A percentile compares a stretch with the other conserved stretches of the same genome.
Conservation (phyloP, 2,329 filamentous ascomycete species). For the Alternaria gansuensis region DNA sequence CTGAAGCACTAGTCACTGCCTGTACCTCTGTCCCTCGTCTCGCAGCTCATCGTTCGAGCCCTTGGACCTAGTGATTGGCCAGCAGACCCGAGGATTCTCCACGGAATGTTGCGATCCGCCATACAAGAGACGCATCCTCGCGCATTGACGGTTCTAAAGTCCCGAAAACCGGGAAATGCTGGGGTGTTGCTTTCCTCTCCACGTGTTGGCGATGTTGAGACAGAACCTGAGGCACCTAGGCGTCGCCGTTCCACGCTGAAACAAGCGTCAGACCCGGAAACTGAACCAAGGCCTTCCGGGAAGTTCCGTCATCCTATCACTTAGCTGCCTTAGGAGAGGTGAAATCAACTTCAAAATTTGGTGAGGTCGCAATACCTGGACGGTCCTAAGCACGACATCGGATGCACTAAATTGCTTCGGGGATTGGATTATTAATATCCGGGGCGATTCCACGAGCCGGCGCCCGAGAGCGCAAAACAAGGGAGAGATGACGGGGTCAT, state of each 20-base stretch:
- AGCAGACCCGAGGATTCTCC: background rate
- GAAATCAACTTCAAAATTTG: background rate
- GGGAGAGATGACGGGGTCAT: background rate
- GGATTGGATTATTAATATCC: background rate
- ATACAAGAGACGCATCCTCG: background rate
- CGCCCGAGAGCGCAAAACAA: background rate
- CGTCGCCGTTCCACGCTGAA: constrained; percentile 25
- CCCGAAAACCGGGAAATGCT: constrained; percentile 1
- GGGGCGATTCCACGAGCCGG: background rate
- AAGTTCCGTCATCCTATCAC: background rate
- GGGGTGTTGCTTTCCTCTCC: constrained; percentile 5
- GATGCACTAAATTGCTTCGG: constrained; percentile 1
- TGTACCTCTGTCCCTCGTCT: background rate
- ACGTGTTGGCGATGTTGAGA: constrained; percentile 21
- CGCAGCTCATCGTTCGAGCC: constrained; percentile 12
- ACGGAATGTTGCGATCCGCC: constrained; percentile 14
- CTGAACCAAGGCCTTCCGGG: background rate
- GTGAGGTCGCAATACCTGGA: background rate
- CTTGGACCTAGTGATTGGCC: constrained; percentile 12
- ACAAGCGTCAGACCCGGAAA: constrained; percentile 12
- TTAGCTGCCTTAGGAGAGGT: background rate
- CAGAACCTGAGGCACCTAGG: constrained; percentile 26
- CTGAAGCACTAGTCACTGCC: constrained; percentile 1
- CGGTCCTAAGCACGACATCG: constrained; percentile 3
- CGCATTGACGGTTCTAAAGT: constrained; percentile 12